These are phyloP conservation scores for Arthrobotrys musiformis DNA, from an alignment of 2,329 filamentous ascomycete genomes.

Conservation along the genomic window DNA sequence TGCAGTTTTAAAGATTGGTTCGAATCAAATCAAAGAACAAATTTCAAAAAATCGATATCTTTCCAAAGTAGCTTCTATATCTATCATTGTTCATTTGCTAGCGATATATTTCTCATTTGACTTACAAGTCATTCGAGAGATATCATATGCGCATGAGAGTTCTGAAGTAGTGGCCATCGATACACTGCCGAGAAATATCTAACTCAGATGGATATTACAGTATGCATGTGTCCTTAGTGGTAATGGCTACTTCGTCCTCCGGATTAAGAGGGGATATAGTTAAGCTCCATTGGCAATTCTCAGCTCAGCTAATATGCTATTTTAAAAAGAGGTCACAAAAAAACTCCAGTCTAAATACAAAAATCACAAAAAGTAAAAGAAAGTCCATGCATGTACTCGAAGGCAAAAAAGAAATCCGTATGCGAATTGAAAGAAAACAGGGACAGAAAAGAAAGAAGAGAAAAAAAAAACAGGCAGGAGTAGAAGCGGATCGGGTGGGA, in stretches of 20 bases:
- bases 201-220: too few relatives aligned
- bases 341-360: slow-evolving; percentile 45
- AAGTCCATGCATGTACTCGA: slow-evolving; percentile 1
- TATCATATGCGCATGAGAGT: too few relatives aligned
- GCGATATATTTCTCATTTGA: too few relatives aligned
- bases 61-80: background rate
- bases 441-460: background rate
- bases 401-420: slow-evolving; percentile 19
- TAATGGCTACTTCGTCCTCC: background rate
- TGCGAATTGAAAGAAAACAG: slow-evolving; percentile 1
- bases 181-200: too few relatives aligned
- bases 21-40: slow-evolving; percentile 20
- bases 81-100: background rate
- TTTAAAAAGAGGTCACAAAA: slow-evolving; percentile 11
- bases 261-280: background rate
- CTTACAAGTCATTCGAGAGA: too few relatives aligned
- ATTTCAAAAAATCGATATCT: background rate
- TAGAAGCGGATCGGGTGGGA: background rate
- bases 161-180: too few relatives aligned
- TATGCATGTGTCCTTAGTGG: too few relatives aligned
- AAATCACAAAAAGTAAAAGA: slow-evolving; percentile 17
- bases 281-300: slow-evolving; percentile 1
- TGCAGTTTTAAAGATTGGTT: background rate
- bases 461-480: slow-evolving; percentile 2
- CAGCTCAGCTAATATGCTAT: slow-evolving; percentile 40